Conservation (phyloP, 1,139 yeast genomes). For the Meyerozyma carpophila region DNA sequence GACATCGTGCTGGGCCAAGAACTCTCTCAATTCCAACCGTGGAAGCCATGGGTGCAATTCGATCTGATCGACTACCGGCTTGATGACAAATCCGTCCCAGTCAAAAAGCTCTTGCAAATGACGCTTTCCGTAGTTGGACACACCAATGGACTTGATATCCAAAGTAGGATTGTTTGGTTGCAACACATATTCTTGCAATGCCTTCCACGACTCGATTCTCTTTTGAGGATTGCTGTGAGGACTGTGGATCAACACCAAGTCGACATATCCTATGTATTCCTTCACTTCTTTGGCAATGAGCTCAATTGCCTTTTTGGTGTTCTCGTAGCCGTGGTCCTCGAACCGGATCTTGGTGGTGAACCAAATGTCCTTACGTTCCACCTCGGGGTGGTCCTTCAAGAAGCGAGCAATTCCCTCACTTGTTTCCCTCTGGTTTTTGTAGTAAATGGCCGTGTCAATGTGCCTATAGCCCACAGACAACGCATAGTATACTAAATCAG, state of each 20-base stretch:
- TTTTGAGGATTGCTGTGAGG: constrained; percentile 25
- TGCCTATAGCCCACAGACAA: constrained; percentile 66
- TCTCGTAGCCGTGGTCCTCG: constrained; percentile 53
- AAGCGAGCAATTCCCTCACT: constrained; percentile 45
- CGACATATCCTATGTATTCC: constrained; percentile 40
- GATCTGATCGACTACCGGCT: constrained; percentile 47
- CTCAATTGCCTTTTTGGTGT: constrained; percentile 49
- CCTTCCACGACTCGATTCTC: constrained; percentile 35
- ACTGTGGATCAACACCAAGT: constrained; percentile 32
- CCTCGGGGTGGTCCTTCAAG: constrained; percentile 33
- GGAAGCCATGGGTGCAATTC: constrained; percentile 52
- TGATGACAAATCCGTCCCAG: constrained; percentile 30
- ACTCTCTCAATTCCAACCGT: constrained; percentile 31
- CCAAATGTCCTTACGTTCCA: constrained; percentile 27
- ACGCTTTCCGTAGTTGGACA: constrained; percentile 33
- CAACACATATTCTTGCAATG: constrained; percentile 31
- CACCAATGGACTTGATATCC: constrained; percentile 35
- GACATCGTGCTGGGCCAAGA: constrained; percentile 17
- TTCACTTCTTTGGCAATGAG: constrained; percentile 27
- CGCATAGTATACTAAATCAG: constrained; percentile 42
- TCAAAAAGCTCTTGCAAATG: constrained; percentile 32
- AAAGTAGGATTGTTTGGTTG: constrained; percentile 24
- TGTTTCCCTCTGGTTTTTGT: constrained; percentile 50
- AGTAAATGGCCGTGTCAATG: constrained; percentile 55
- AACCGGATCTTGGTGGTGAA: constrained; percentile 59